Conservation (phyloP, 345 rosid genomes). For the Jatropha curcas region DNA sequence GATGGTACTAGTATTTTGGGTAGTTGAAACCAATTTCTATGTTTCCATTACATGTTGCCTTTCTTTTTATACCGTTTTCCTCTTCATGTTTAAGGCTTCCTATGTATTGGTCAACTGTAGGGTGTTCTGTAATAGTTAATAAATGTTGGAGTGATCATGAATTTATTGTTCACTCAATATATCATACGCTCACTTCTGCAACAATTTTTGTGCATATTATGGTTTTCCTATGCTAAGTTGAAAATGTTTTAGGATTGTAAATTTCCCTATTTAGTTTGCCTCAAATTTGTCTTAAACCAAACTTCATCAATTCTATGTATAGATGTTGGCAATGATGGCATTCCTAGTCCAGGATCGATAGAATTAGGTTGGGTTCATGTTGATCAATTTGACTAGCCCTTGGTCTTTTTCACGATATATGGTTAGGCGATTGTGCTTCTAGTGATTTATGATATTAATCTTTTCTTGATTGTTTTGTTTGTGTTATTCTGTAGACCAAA, state of each 20-base stretch:
- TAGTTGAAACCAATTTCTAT: not conserved
- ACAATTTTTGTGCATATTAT: not conserved
- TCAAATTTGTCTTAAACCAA: not conserved
- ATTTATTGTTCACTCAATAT: not conserved
- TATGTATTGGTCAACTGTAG: not conserved
- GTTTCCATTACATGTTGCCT: not conserved
- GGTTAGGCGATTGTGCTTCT: not conserved
- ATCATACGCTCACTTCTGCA: not conserved
- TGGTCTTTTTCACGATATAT: not conserved
- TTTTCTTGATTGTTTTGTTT: not conserved
- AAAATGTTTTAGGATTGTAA: not conserved
- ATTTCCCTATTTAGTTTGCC: not conserved
- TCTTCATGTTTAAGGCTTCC: not conserved
- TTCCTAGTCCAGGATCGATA: not conserved
- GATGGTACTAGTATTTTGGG: not conserved
- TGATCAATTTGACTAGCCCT: no score
- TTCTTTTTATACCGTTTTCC: not conserved
- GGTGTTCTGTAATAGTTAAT: not conserved
- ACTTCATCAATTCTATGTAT: not conserved
- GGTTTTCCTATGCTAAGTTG: not conserved
- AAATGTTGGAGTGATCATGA: not conserved
- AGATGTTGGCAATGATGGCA: not conserved
- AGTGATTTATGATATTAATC: not conserved
- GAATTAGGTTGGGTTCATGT: not conserved
- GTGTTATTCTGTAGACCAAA: slow-evolving; percentile 63